Evolutionary conservation across 106 monocot species (phyloP).

Genomic region (Dendrobium nobile): DNA sequence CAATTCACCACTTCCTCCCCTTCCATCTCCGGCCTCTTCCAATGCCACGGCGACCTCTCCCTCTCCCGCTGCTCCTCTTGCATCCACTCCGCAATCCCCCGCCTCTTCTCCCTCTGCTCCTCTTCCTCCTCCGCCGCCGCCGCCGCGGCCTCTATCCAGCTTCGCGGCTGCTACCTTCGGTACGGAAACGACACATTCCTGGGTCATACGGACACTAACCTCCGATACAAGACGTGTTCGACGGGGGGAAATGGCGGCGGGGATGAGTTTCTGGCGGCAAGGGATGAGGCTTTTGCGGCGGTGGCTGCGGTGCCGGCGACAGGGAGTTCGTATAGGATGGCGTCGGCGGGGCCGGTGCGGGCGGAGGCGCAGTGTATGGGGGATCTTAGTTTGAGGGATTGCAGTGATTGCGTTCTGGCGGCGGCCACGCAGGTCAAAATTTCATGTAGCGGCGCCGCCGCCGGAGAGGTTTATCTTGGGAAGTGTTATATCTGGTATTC

Average conservation of each 20-base stretch:
- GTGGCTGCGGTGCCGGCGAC: slow-evolving; percentile 10
- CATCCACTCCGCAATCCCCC: slow-evolving; percentile 46
- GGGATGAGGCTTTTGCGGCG: slow-evolving; percentile 37
- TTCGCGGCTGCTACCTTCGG: slow-evolving; percentile 64
- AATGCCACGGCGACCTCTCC: slow-evolving; percentile 80
- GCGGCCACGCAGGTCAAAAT: slow-evolving; percentile 27
- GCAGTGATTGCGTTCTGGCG: slow-evolving; percentile 33
- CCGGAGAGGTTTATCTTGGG: slow-evolving; percentile 65
- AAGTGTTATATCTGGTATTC: slow-evolving; percentile 64
- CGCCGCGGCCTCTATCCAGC: slow-evolving; percentile 60
- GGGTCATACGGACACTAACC: slow-evolving; percentile 46
- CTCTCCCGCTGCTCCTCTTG: slow-evolving; percentile 50
- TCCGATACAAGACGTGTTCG: slow-evolving; percentile 51
- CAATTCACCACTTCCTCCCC: slow-evolving; percentile 59
- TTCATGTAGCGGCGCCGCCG: slow-evolving; percentile 28
- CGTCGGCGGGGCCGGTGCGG: slow-evolving; percentile 35
- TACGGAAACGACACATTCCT: slow-evolving; percentile 73
- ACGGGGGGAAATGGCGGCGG: slow-evolving; percentile 16
- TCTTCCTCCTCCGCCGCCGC: slow-evolving; percentile 48
- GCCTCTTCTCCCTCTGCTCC: slow-evolving; percentile 50
- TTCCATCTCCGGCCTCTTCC: slow-evolving; percentile 54
- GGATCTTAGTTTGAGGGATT: slow-evolving; percentile 38
- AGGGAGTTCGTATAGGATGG: slow-evolving; percentile 33
- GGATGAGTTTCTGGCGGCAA: slow-evolving; percentile 21
- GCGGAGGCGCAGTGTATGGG: slow-evolving; percentile 63